Evolutionary conservation across 495 filamentous ascomycete species (phyloP).

Genomic region (Niebla homalea): DNA sequence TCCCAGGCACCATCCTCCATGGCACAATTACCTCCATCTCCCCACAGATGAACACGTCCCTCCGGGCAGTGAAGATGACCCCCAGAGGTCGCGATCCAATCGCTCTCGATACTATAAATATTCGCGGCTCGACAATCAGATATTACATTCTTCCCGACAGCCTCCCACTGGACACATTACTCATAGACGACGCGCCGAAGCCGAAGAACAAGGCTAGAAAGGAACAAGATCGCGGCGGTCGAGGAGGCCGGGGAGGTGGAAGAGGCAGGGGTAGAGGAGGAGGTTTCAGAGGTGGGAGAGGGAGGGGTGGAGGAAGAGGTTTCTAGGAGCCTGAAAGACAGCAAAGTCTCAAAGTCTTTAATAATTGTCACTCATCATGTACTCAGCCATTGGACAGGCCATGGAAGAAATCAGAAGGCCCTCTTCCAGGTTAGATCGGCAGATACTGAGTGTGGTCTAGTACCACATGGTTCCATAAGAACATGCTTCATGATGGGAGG

Average conservation of each 20-base stretch:
- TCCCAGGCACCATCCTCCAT: slow-evolving; percentile 76
- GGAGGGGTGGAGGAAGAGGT: slow-evolving; percentile 52
- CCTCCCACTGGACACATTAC: slow-evolving; percentile 80
- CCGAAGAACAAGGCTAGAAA: slow-evolving; percentile 99
- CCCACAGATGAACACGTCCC: slow-evolving; percentile 91
- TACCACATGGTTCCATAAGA: too few relatives aligned
- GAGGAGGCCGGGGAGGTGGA: slow-evolving; percentile 42
- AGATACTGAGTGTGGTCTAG: too few relatives aligned
- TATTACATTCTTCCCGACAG: slow-evolving; percentile 93
- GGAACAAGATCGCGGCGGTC: slow-evolving; percentile 59
- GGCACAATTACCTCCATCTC: slow-evolving; percentile 92
- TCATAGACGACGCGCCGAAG: slow-evolving; percentile 93
- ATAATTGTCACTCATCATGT: too few relatives aligned
- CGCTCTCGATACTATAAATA: slow-evolving; percentile 86
- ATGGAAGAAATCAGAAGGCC: too few relatives aligned
- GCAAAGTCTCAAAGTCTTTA: too few relatives aligned
- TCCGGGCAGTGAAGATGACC: slow-evolving; percentile 93
- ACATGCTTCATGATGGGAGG: too few relatives aligned
- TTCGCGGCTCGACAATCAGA: slow-evolving; percentile 83
- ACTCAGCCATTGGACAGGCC: too few relatives aligned
- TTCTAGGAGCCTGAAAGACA: slow-evolving; percentile 26
- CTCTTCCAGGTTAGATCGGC: too few relatives aligned
- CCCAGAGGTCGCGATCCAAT: slow-evolving; percentile 72
- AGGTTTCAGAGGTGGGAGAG: slow-evolving; percentile 33
- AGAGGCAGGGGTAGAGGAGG: slow-evolving; percentile 32